phyloP scores from a whole-genome alignment of 768 basidiomycete genomes.

The Leccinellum rugosiceps region DNA sequence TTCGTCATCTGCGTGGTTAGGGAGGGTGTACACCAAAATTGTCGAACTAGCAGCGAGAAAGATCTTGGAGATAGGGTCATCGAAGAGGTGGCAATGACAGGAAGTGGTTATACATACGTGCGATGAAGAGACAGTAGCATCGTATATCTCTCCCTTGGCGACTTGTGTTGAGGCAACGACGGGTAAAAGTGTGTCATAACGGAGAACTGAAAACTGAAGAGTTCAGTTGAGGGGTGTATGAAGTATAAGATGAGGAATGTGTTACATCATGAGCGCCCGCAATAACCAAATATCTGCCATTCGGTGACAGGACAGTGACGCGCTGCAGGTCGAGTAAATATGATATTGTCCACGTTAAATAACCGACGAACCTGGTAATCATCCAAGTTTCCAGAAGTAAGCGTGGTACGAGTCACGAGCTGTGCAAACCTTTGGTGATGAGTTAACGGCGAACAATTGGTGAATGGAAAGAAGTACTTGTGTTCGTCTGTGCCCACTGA shows the following conservation, averaged over 20 bases:
- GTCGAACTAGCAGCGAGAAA: conserved; percentile 63
- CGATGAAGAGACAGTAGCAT: conserved; percentile 70
- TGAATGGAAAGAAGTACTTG: conserved; percentile 43
- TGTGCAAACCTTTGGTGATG: conserved; percentile 16
- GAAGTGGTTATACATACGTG: conserved; percentile 42
- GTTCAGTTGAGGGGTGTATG: conserved; percentile 10
- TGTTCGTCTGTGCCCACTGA: conserved; percentile 43
- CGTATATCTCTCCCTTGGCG: conserved; percentile 79
- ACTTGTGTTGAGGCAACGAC: conserved; percentile 46
- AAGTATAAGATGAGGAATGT: conserved; percentile 16
- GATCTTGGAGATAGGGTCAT: conserved; percentile 40
- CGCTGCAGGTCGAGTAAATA: conserved; percentile 44
- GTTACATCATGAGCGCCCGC: conserved; percentile 73
- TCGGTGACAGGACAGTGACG: conserved; percentile 79
- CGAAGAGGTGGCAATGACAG: neutral
- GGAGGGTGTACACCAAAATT: conserved; percentile 61
- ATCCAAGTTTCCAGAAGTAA: conserved; percentile 56
- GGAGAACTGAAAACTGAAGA: conserved; percentile 59
- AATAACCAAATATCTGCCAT: conserved; percentile 59
- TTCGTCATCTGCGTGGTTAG: conserved; percentile 22
- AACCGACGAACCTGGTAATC: conserved; percentile 79
- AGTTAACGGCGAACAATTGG: conserved; percentile 9
- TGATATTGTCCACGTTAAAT: neutral
- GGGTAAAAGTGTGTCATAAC: conserved; percentile 56
- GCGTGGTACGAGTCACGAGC: conserved; percentile 54